Conservation (phyloP, 1,284 basidiomycete genomes). For the Irpex sp. region DNA sequence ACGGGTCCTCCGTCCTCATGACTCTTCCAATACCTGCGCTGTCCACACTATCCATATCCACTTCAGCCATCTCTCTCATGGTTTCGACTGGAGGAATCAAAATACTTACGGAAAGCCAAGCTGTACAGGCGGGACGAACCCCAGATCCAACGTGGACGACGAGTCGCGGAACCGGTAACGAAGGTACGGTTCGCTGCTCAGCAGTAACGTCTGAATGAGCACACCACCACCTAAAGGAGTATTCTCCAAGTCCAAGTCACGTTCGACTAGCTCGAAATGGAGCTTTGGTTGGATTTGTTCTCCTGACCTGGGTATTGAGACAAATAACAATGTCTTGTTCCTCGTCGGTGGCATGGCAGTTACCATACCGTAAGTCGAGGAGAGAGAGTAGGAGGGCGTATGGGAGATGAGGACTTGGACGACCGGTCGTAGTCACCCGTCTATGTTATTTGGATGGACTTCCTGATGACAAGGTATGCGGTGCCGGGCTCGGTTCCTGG, state of each 20-base stretch:
- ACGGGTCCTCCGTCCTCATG: conserved; percentile 36
- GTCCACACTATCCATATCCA: conserved; percentile 5
- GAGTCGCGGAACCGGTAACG: conserved; percentile 26
- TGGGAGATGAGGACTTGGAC: not conserved
- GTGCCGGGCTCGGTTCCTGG: not conserved
- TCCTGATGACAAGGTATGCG: not conserved
- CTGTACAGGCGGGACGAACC: conserved; percentile 1
- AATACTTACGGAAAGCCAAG: conserved; percentile 15
- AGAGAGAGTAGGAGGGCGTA: not conserved
- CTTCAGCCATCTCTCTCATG: too few relatives aligned
- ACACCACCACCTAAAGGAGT: conserved; percentile 32
- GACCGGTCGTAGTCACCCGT: not conserved
- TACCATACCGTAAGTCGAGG: not conserved
- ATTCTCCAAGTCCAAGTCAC: conserved; percentile 33
- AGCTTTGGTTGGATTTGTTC: not conserved
- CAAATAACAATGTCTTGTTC: conserved; percentile 9
- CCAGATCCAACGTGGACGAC: not conserved
- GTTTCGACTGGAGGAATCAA: not conserved
- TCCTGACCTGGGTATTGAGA: not conserved
- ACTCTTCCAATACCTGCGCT: conserved; percentile 37
- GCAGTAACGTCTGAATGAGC: conserved; percentile 31
- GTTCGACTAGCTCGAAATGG: conserved; percentile 7
- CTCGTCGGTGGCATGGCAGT: conserved; percentile 3
- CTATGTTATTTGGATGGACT: not conserved
- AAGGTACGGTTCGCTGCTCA: conserved; percentile 36